Base-by-base conservation (phyloP, 2,329 filamentous ascomycete genomes). In the Myrmaecium sp. region DNA sequence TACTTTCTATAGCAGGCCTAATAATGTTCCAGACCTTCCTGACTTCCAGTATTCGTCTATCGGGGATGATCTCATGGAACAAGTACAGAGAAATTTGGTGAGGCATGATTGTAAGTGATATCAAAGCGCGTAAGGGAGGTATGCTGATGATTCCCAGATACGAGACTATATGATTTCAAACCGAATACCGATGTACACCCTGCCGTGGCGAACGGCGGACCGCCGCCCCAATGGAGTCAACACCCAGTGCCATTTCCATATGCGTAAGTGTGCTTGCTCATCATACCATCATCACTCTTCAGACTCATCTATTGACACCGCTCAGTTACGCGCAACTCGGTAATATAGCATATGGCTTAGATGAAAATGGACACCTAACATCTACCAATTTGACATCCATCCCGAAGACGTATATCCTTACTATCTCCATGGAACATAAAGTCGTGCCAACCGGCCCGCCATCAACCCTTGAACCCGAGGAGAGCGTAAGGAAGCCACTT, bases 11-110 rank as follows among this genome's bases (percentile, higher is more conserved):
- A 13, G 22, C 17, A n/a, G 11, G n/a, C 20, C 23, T 16, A 25
- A 39, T 44, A 26, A 46, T 30, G 7, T 25, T 10, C 6, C 30
- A 69, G 69, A 66, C 17, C 62, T 92, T 36, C 75, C 82, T 6
- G 86, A 95, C 51, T 91, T 91, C 43, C 81, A 91, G 42, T 86
- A 75, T 52, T 71, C 79, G 13, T 72, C 76, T 26, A 62, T 63
- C 9, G 63, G 66, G 18, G 75, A 74, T 23, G 57, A 66, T 0
- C 80, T 91, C 47, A 70, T 83, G 41, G 63, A 64, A 17, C 69
- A 73, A 32, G 71, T 94, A 30, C 64, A 69, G 27, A 63, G 83
- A 3, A 68, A 75, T 29, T 60, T 91, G 14, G 54, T 89, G 5
- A 67, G 75, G 2, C 73, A 77, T 34, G 64, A 80, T 35, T 72